Evolutionary conservation across 768 basidiomycete species (phyloP).

Genomic region (Saitozyma podzolica): DNA sequence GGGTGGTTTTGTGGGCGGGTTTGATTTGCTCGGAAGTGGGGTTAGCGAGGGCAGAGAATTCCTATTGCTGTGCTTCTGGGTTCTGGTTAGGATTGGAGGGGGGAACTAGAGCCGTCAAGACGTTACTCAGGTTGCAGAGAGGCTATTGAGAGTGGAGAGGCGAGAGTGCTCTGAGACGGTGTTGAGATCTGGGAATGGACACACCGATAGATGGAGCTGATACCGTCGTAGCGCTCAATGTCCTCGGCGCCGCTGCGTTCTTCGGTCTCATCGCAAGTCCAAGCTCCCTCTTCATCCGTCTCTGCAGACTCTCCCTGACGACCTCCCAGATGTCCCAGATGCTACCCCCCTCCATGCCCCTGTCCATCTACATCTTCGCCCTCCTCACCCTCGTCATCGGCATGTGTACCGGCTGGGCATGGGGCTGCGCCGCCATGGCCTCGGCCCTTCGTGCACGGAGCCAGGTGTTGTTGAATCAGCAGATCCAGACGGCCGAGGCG

Average conservation of each 20-base stretch:
- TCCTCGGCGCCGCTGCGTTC: conserved; percentile 54
- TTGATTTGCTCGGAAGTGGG: no score
- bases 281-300: background rate
- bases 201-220: background rate
- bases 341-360: conserved; percentile 59
- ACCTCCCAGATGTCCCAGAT: conserved; percentile 44
- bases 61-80: background rate
- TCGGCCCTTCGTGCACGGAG: conserved; percentile 55
- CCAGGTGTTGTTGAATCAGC: conserved; percentile 28
- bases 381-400: conserved; percentile 59
- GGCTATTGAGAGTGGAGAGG: no score
- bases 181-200: no score
- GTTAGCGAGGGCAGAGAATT: no score
- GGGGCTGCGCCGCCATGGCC: conserved; percentile 61
- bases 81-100: no score
- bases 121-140: no score
- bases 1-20: no score
- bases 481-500: conserved; percentile 29
- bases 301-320: background rate
- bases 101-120: no score
- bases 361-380: conserved; percentile 59
- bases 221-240: conserved; percentile 25
- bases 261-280: conserved; percentile 54
- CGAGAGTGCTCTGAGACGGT: no score
- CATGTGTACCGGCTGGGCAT: conserved; percentile 60